Base-by-base conservation (phyloP, 805 yeast species). In the Isabelozyma gotoi region DNA sequence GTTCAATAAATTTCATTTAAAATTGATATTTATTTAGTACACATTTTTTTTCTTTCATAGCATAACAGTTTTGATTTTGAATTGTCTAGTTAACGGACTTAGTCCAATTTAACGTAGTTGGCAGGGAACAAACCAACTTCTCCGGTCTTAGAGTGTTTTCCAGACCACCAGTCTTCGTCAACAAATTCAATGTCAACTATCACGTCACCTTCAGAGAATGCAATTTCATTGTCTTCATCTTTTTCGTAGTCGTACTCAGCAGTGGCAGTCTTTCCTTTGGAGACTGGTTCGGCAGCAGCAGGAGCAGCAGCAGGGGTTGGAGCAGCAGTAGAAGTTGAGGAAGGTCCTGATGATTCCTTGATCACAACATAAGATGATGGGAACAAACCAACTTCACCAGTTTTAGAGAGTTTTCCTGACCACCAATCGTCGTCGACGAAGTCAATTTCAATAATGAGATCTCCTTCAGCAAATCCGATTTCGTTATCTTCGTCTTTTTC, bases 121-220 rank as follows among this genome's bases (percentile, higher is more conserved):
- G 96, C 82, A 41, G 99, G 99, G 82, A 92, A 91, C 43, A 92
- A 73, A 45, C 94, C 94, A 52, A 78, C 76, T 52, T 81, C 85
- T 36, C 96, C 97, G 24, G 81, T 68, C 45, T 65, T 75, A 18
- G 60, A 44, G 53, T 84, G 75, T 48, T 80, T 82, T 40, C 99
- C 99, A 42, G 85, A 74, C 98, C 98, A 94, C 99, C 99, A 94
- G 61, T 88, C 96, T 37, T 88, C 96, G 55, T 90, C 96, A 14
- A 88, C 85, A 63, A 88, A 86, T 54, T 90, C 96, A 49, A 94
- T 85, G 46, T 89, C 86, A 15, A 81, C 71, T 49, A 94, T 89
- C 46, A 74, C 57, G 53, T 89, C 98, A 41, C 92, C 95, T 60
- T 88, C 96, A 18, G 72, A 77, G 63, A 94, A 94, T 2, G 81